Evolutionary conservation across 2,329 filamentous ascomycete genomes (phyloP).

Genomic region (Aspergillus ochraceus): DNA sequence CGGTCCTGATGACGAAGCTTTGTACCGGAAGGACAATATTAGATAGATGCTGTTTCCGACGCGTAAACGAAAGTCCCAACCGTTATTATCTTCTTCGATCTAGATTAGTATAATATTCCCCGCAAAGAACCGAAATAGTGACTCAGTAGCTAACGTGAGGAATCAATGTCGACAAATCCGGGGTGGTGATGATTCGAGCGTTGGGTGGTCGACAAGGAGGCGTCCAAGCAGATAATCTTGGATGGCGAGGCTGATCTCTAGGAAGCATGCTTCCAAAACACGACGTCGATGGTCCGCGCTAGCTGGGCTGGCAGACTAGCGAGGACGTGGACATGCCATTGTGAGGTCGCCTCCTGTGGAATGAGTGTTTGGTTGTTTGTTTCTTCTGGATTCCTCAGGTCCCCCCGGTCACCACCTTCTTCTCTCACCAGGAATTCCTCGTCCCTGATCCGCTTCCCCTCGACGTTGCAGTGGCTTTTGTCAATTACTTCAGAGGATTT

Average conservation of each 20-base stretch:
- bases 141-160: not conserved
- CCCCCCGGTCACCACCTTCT: slow-evolving; percentile 14
- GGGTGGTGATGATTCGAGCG: not conserved
- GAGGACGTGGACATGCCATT: slow-evolving; percentile 14
- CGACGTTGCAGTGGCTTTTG: not conserved
- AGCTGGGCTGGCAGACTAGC: slow-evolving; percentile 1
- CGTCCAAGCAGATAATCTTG: slow-evolving; percentile 16
- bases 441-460: not conserved
- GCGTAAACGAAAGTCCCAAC: not conserved
- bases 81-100: not conserved
- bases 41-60: not conserved
- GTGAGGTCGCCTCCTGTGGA: slow-evolving; percentile 14
- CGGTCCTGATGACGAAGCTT: not conserved
- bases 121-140: not conserved
- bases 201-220: not conserved
- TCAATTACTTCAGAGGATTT: not conserved
- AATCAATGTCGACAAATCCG: not conserved
- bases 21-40: not conserved
- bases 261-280: slow-evolving; percentile 15
- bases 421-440: not conserved
- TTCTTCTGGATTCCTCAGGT: slow-evolving; percentile 20
- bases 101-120: not conserved
- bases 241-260: slow-evolving; percentile 9
- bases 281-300: slow-evolving; percentile 3
- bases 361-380: slow-evolving; percentile 22